These are phyloP conservation scores for Isoetes engelmannii DNA, from an alignment of 83 land plant genomes.

Conservation along the genomic window DNA sequence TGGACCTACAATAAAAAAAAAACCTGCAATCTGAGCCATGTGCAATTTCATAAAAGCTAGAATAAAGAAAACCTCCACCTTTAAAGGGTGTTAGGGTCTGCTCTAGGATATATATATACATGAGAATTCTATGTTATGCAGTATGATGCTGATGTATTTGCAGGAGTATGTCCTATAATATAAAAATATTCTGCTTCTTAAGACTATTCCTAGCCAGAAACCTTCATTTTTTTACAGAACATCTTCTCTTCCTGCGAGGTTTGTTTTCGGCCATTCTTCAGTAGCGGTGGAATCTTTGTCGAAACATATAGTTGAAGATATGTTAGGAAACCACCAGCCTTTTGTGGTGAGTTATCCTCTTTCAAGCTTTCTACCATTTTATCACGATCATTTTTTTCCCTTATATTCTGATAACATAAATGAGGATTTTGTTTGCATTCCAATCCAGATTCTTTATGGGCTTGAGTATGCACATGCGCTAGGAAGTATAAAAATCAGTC, in stretches of 20 bases:
- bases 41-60: no score
- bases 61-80: no score
- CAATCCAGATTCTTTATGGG: slow-evolving; percentile 66
- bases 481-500: slow-evolving; percentile 27
- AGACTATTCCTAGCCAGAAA: no score
- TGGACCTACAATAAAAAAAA: no score
- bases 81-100: no score
- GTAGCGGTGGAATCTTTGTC: slow-evolving; percentile 43
- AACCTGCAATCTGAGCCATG: no score
- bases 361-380: not conserved
- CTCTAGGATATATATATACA: no score
- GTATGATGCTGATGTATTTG: no score
- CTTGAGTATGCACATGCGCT: slow-evolving; percentile 74
- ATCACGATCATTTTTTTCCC: not conserved
- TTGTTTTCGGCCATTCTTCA: slow-evolving; percentile 65
- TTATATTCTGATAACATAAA: not conserved
- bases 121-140: no score
- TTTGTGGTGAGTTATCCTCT: slow-evolving; percentile 41
- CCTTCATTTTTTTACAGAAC: slow-evolving; percentile 62
- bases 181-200: not conserved
- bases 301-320: slow-evolving; percentile 25
- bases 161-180: not conserved
- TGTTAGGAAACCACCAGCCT: slow-evolving; percentile 31
- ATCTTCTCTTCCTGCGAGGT: slow-evolving; percentile 71
- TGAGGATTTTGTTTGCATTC: not conserved